Base-by-base conservation (phyloP, 2,329 filamentous ascomycete species). In the Mariannaea elegans region DNA sequence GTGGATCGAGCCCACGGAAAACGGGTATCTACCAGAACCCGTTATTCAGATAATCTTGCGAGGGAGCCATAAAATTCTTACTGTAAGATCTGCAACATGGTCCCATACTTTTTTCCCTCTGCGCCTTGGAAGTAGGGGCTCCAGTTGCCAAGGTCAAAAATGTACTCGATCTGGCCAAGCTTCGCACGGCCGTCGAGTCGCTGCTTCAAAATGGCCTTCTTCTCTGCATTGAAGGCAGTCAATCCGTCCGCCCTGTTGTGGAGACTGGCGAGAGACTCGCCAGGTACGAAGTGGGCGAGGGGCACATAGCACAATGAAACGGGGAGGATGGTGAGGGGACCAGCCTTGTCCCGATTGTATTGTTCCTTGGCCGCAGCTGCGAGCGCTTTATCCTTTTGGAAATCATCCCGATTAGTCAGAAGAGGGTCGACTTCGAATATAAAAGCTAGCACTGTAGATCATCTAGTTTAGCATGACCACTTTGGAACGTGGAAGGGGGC, bases 71-170 rank as follows among this genome's bases (percentile, higher is more conserved):
- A n/a, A n/a, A n/a, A n/a, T n/a, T n/a, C n/a, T n/a, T n/a, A 36
- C 59, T 84, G 82, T 1, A 85, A 70, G 58, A 84, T 80, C 56
- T 80, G 78, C 0, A 84, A 63, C 73, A 84, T 77, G 3, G 79
- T 82, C 8, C 74, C 80, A 56, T 84, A 83, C 54, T 76, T 78
- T 59, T 80, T 83, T 2, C 70, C 73, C 42, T 69, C 56, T 62
- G 72, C 45, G 52, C 72, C 53, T 31, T 66, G 47, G 69, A 80
- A 72, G 63, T 71, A 47, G 1, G 80, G 72, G 54, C 74, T 82
- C 75, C 78, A 82, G 56, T 82, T 82, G 4, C 80, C 81, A 1
- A 80, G 69, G 39, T 82, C 79, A 29, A 84, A 82, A 24, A 83
- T 75, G 54, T 77, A 84, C 62, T 84, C 81, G 3, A 83, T 71